phyloP scores from a whole-genome alignment of 805 yeast genomes.

The Saturnispora sanitii region DNA sequence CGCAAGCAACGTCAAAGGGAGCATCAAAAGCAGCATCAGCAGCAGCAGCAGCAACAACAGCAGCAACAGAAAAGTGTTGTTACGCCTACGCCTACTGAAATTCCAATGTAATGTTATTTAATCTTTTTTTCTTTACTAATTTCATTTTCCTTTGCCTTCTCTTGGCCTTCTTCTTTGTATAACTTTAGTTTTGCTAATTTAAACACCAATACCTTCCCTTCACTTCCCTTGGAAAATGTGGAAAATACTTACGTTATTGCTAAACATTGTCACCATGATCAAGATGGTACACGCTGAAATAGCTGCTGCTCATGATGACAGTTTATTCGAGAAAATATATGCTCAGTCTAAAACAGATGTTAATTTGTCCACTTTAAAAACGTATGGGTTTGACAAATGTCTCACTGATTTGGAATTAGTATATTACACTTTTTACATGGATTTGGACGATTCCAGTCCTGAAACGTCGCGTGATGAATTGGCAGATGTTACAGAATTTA shows the following conservation, averaged over 20 bases:
- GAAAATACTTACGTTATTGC: neutral
- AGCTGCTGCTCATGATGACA: neutral
- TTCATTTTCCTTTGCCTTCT: too few species aligned
- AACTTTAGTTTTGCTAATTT: neutral
- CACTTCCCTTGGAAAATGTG: neutral
- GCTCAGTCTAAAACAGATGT: neutral
- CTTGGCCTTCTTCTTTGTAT: neutral
- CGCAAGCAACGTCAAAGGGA: slow-evolving; percentile 32
- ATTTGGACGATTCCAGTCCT: neutral
- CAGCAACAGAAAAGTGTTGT: neutral
- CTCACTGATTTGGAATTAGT: neutral
- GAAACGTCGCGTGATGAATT: neutral
- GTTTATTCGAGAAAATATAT: neutral
- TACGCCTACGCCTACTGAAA: neutral
- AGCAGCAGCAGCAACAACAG: slow-evolving; percentile 31
- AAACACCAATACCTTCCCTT: neutral
- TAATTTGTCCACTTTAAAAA: neutral
- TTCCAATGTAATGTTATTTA: neutral
- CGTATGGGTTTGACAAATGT: slow-evolving; percentile 3
- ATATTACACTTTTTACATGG: neutral
- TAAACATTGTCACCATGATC: neutral
- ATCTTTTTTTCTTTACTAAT: too few species aligned
- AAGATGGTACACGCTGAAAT: neutral
- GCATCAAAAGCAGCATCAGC: slow-evolving; percentile 33
- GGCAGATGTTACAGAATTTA: neutral